These are phyloP conservation scores for Astragalus membranaceus DNA, from an alignment of 306 rosid species.

Conservation along the genomic window DNA sequence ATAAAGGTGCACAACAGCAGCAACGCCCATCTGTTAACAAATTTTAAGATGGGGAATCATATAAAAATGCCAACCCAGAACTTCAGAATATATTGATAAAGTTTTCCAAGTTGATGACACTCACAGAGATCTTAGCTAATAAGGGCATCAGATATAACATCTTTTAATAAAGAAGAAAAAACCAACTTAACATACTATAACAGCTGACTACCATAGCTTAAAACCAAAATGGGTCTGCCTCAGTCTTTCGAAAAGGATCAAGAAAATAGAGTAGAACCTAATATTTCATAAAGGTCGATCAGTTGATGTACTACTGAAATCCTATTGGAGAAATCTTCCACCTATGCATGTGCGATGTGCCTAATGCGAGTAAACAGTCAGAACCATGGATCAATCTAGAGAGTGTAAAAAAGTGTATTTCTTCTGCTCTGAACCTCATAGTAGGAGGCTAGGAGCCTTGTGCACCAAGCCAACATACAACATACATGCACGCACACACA, in stretches of 20 bases:
- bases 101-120: background rate
- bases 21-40: constrained; percentile 87
- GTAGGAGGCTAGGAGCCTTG: background rate
- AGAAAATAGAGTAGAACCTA: background rate
- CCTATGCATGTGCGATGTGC: background rate
- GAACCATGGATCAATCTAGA: background rate
- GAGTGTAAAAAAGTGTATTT: background rate
- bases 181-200: background rate
- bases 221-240: background rate
- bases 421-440: background rate
- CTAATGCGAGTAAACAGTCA: background rate
- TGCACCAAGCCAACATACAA: background rate
- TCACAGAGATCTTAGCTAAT: background rate
- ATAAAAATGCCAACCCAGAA: background rate
- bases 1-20: constrained; percentile 90
- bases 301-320: background rate
- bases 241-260: background rate
- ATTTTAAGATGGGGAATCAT: constrained; percentile 23
- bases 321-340: background rate
- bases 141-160: background rate
- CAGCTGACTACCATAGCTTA: background rate
- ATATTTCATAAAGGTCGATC: background rate
- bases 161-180: background rate
- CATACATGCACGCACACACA: background rate
- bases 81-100: constrained; percentile 5